Evolutionary conservation across 139 green algal species (phyloP).

Genomic region (Zygnema cylindricum): DNA sequence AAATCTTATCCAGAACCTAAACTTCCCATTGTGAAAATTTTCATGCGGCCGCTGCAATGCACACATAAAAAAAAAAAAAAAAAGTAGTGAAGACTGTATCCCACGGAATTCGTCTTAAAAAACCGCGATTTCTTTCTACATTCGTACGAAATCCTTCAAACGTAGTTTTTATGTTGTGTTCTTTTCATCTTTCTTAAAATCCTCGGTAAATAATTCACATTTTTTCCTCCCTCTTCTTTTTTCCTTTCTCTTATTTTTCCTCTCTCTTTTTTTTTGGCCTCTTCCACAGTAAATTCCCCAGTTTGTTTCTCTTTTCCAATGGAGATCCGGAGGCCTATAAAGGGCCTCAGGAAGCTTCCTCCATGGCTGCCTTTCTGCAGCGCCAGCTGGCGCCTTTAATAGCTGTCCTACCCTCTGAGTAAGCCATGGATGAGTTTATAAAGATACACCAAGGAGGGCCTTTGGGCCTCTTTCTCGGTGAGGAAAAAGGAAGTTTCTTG

Average conservation of each 20-base stretch:
- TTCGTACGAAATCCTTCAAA: too few species aligned
- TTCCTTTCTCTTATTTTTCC: background rate
- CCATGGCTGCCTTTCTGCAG: background rate
- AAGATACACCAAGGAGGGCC: background rate
- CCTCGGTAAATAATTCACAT: too few species aligned
- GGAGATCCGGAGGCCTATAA: background rate
- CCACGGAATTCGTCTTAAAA: too few species aligned
- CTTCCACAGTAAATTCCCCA: background rate
- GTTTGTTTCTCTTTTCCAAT: background rate
- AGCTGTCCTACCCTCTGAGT: background rate
- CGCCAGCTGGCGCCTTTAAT: background rate
- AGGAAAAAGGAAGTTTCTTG: background rate
- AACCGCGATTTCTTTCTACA: too few species aligned
- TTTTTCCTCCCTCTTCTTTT: conserved; percentile 6
- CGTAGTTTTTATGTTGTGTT: too few species aligned
- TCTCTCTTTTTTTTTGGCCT: background rate
- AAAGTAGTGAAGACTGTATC: too few species aligned
- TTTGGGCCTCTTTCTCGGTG: conserved; percentile 7
- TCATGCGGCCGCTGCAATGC: too few species aligned
- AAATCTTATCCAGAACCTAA: too few species aligned
- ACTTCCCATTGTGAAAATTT: too few species aligned
- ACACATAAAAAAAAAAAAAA: too few species aligned
- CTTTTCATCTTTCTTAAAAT: too few species aligned
- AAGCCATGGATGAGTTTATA: background rate
- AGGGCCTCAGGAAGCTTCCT: background rate